Conservation (phyloP, 108 stramenopile genomes). For the Skeletonema costatum region DNA sequence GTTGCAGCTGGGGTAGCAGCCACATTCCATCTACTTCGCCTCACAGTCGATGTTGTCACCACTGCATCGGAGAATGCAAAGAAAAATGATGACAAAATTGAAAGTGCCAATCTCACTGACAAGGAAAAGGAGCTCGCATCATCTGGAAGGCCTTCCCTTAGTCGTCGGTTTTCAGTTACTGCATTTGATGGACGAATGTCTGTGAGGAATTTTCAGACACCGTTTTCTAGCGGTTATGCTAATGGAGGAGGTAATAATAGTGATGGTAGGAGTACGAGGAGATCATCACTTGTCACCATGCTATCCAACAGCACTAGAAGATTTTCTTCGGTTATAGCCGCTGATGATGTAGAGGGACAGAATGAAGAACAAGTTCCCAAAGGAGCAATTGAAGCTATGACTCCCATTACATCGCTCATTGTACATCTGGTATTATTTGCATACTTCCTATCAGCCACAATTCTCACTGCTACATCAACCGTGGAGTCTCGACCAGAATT, state of each 20-base stretch:
- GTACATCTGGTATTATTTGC: conserved; percentile 25
- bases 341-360: conserved; percentile 17
- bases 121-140: background rate
- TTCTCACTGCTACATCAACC: conserved; percentile 31
- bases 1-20: conserved; percentile 51
- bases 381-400: conserved; percentile 12
- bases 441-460: conserved; percentile 40
- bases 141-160: background rate
- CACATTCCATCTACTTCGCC: conserved; percentile 69
- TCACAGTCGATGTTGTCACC: conserved; percentile 67
- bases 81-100: conserved; percentile 52
- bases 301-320: background rate
- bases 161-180: conserved; percentile 11
- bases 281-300: background rate
- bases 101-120: conserved; percentile 29
- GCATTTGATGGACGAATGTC: conserved; percentile 35
- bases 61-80: conserved; percentile 48
- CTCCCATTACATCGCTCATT: conserved; percentile 29
- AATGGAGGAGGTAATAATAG: background rate
- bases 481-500: conserved; percentile 12
- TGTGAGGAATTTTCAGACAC: conserved; percentile 7
- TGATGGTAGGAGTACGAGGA: background rate
- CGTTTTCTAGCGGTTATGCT: background rate
- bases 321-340: background rate
- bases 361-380: conserved; percentile 15